A percentile compares a stretch with the other conserved stretches of the same genome.
Conservation (phyloP, 257 asterid genomes). For the Gardenia jasminoides region DNA sequence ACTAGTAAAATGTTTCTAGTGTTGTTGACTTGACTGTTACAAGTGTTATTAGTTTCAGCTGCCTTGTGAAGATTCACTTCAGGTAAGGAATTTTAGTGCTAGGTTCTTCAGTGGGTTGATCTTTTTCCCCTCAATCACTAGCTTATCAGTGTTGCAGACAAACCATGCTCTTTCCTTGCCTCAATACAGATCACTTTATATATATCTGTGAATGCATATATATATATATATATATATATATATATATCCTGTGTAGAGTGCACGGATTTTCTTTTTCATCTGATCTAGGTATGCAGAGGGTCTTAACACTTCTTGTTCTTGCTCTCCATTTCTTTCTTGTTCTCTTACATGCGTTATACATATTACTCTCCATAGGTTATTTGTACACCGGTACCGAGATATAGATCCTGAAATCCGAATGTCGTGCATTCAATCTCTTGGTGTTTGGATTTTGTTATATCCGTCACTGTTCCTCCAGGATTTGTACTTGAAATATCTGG, state of each 20-base stretch:
- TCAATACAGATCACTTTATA: background rate
- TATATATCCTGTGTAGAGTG: background rate
- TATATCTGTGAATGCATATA: background rate
- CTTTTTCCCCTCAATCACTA: background rate
- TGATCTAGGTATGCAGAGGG: background rate
- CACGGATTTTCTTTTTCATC: background rate
- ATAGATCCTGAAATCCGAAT: constrained; percentile 87
- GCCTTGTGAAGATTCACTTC: background rate
- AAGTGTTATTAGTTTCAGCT: background rate
- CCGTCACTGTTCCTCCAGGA: constrained; percentile 97
- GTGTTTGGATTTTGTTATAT: constrained; percentile 90
- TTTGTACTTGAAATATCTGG: constrained; percentile 91
- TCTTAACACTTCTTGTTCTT: background rate
- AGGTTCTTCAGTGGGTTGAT: background rate
- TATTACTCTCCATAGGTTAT: constrained; percentile 54
- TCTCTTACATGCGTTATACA: constrained; percentile 2
- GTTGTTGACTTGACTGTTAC: background rate
- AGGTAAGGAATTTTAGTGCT: background rate
- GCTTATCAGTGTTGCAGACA: background rate
- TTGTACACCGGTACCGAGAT: constrained; percentile 97
- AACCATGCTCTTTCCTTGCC: background rate
- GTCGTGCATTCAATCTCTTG: constrained; percentile 94
- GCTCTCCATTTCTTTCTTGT: constrained; percentile 3
- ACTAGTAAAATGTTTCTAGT: background rate
- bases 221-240: background rate